Evolutionary conservation across 1,139 yeast species (phyloP).

Genomic region (Yarrowia galli): DNA sequence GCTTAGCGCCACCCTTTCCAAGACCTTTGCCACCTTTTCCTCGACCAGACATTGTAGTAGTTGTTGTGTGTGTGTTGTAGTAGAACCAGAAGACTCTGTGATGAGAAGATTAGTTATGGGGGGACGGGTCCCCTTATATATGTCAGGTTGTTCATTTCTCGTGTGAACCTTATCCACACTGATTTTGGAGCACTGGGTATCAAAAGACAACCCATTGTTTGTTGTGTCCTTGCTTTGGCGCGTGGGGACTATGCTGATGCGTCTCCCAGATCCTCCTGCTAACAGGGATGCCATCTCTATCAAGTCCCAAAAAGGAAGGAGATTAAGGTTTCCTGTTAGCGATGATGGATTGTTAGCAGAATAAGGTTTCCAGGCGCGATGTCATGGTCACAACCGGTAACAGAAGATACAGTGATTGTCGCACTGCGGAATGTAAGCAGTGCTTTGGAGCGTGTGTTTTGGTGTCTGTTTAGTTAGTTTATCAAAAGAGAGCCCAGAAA

Average conservation of each 20-base stretch:
- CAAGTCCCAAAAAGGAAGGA: constrained; percentile 33
- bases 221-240: not conserved
- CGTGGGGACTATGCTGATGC: constrained; percentile 1
- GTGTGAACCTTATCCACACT: not conserved
- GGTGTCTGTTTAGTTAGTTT: no score
- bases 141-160: not conserved
- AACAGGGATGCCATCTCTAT: not conserved
- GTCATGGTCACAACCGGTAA: no score
- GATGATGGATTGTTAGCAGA: not conserved
- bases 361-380: no score
- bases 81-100: constrained; percentile 34
- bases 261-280: not conserved
- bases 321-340: constrained; percentile 25
- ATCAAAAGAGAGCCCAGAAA: no score
- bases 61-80: constrained; percentile 26
- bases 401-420: not conserved
- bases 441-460: not conserved
- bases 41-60: constrained; percentile 89
- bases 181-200: not conserved
- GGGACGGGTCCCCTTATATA: constrained; percentile 6
- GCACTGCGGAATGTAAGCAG: not conserved
- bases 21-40: constrained; percentile 99
- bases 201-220: not conserved
- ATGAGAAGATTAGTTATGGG: not conserved
- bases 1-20: constrained; percentile 99